These are phyloP conservation scores for Camillea tinctor DNA, from an alignment of 2,329 filamentous ascomycete genomes.

Conservation along the genomic window DNA sequence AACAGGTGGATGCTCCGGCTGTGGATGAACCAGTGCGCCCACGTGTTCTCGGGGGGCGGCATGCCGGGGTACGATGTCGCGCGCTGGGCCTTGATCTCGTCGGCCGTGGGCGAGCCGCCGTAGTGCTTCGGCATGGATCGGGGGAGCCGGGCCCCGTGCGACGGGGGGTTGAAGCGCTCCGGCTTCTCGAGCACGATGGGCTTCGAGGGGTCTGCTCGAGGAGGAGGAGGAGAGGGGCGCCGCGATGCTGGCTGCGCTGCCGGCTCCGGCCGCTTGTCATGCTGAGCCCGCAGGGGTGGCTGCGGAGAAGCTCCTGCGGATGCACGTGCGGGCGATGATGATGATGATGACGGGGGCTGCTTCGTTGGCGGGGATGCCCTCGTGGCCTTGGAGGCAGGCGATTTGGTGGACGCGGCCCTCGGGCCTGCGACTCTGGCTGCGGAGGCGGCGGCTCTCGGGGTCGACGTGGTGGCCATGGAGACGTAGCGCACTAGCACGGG, in stretches of 20 bases:
- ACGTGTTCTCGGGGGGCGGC: constrained; percentile 80
- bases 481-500: constrained; percentile 36
- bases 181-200: constrained; percentile 80
- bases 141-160: constrained; percentile 72
- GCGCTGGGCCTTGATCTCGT: constrained; percentile 65
- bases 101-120: constrained; percentile 66
- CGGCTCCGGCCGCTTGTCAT: neutral
- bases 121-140: constrained; percentile 62
- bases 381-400: constrained; percentile 16
- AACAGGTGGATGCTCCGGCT: constrained; percentile 73
- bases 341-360: constrained; percentile 14
- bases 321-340: neutral
- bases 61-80: constrained; percentile 80
- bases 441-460: constrained; percentile 34
- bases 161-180: constrained; percentile 86
- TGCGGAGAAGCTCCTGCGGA: neutral
- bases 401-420: constrained; percentile 13
- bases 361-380: constrained; percentile 26
- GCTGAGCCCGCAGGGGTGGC: constrained; percentile 2
- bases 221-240: constrained; percentile 7
- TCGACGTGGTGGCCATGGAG: constrained; percentile 29
- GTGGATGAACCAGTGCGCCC: constrained; percentile 81
- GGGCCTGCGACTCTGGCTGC: constrained; percentile 5
- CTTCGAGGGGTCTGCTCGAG: constrained; percentile 42
- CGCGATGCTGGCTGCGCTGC: constrained; percentile 1